Percentiles rank a stretch among this genome's conserved stretches.
These are phyloP conservation scores for Triticum turgidum DNA, from an alignment of 176 grass and related monocot genomes.

Conservation along the genomic window DNA sequence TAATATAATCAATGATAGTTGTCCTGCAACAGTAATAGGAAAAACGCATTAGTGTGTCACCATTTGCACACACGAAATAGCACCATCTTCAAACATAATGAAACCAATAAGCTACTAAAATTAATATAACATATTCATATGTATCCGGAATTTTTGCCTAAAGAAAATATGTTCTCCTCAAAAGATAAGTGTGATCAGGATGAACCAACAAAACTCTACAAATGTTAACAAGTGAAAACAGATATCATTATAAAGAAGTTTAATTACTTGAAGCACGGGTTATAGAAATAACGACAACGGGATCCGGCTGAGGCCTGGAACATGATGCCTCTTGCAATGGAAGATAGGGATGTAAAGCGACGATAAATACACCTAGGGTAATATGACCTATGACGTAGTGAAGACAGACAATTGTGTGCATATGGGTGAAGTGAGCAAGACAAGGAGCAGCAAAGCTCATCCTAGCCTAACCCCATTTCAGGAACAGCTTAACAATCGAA, in stretches of 20 bases:
- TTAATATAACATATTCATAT: not conserved
- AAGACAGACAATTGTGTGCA: not conserved
- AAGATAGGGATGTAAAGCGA: not conserved
- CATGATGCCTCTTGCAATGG: not conserved
- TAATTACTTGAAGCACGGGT: not conserved
- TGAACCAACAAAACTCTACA: not conserved
- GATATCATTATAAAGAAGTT: not conserved
- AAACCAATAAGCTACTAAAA: not conserved
- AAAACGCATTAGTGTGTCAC: not conserved
- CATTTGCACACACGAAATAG: not conserved
- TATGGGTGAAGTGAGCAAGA: not conserved
- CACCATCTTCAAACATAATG: not conserved
- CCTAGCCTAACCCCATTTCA: not conserved
- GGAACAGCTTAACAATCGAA: not conserved
- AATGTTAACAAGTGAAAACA: not conserved
- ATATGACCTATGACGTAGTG: not conserved
- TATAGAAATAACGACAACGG: not conserved
- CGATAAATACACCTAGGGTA: not conserved
- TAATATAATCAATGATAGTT: conserved; percentile 7
- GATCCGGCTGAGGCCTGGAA: not conserved
- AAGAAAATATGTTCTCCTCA: not conserved
- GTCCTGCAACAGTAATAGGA: conserved; percentile 13
- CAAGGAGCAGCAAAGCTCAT: not conserved
- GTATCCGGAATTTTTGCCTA: not conserved
- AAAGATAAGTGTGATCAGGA: not conserved